Evolutionary conservation across 805 yeast genomes (phyloP).

Genomic region (Candida sonorensis): DNA sequence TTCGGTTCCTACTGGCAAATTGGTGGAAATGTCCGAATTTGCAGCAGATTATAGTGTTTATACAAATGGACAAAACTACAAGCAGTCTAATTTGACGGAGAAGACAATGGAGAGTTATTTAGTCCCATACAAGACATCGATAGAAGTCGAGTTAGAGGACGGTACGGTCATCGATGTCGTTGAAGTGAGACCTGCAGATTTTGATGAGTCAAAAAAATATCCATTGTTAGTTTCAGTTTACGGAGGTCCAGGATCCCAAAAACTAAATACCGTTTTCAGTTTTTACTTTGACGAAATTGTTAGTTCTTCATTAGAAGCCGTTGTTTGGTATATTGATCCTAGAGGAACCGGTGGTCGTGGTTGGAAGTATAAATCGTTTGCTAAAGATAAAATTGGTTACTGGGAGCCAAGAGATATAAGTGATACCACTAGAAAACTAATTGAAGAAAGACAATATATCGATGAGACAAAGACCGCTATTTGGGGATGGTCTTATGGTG

Average conservation of each 20-base stretch:
- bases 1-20: slow-evolving; percentile 37
- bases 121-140: slow-evolving; percentile 44
- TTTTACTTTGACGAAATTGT: slow-evolving; percentile 55
- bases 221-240: slow-evolving; percentile 65
- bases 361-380: slow-evolving; percentile 57
- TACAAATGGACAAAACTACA: slow-evolving; percentile 9
- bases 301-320: slow-evolving; percentile 48
- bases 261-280: slow-evolving; percentile 38
- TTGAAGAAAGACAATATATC: slow-evolving; percentile 38
- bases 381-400: slow-evolving; percentile 51
- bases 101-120: slow-evolving; percentile 28
- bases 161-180: slow-evolving; percentile 42
- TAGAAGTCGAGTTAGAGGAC: slow-evolving; percentile 24
- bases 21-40: slow-evolving; percentile 25
- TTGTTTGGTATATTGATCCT: slow-evolving; percentile 67
- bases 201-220: slow-evolving; percentile 38
- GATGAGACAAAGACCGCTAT: slow-evolving; percentile 53
- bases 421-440: slow-evolving; percentile 42
- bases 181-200: slow-evolving; percentile 56
- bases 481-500: slow-evolving; percentile 92
- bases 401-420: slow-evolving; percentile 74
- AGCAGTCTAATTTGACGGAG: slow-evolving; percentile 5
- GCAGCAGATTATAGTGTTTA: slow-evolving; percentile 7
- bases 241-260: slow-evolving; percentile 79
- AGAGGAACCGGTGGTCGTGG: slow-evolving; percentile 80